These are phyloP conservation scores for Geranomyces variabilis DNA, from an alignment of 192 early-diverging fungal genomes.

Conservation along the genomic window DNA sequence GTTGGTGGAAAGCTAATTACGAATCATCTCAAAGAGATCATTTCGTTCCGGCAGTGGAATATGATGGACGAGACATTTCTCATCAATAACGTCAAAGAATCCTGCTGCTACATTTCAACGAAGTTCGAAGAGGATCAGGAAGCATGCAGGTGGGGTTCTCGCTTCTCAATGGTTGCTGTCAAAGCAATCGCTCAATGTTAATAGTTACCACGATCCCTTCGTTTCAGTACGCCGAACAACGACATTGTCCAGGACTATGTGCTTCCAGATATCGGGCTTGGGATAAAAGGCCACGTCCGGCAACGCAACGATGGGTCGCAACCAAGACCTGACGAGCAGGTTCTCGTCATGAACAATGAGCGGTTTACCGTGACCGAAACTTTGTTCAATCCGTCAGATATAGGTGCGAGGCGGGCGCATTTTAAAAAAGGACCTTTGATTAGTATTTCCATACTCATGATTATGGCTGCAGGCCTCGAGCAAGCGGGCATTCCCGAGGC, in stretches of 20 bases:
- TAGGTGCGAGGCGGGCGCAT: conserved; percentile 46
- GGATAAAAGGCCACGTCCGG: conserved; percentile 59
- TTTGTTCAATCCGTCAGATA: conserved; percentile 74
- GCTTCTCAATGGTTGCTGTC: too few relatives aligned
- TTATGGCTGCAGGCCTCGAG: conserved; percentile 36
- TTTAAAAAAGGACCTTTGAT: neutral
- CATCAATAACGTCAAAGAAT: conserved; percentile 83
- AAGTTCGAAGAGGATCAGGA: conserved; percentile 70
- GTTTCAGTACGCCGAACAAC: conserved; percentile 31
- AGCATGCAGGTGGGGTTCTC: conserved; percentile 46
- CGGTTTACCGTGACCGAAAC: conserved; percentile 78
- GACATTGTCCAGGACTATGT: conserved; percentile 67
- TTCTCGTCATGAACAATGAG: conserved; percentile 73
- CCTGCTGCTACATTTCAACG: conserved; percentile 77
- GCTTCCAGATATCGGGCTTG: conserved; percentile 63
- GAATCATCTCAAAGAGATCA: conserved; percentile 85
- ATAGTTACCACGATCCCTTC: too few relatives aligned
- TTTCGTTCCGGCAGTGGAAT: conserved; percentile 90
- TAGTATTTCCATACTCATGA: too few relatives aligned
- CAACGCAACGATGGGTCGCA: conserved; percentile 26
- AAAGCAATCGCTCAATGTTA: too few relatives aligned
- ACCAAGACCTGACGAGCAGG: conserved; percentile 37
- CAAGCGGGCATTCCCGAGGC: conserved; percentile 75
- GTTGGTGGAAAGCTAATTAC: conserved; percentile 87
- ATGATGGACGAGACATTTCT: conserved; percentile 93